Evolutionary conservation across 2,329 filamentous ascomycete genomes (phyloP).

Genomic region (Botrytis byssoidea): DNA sequence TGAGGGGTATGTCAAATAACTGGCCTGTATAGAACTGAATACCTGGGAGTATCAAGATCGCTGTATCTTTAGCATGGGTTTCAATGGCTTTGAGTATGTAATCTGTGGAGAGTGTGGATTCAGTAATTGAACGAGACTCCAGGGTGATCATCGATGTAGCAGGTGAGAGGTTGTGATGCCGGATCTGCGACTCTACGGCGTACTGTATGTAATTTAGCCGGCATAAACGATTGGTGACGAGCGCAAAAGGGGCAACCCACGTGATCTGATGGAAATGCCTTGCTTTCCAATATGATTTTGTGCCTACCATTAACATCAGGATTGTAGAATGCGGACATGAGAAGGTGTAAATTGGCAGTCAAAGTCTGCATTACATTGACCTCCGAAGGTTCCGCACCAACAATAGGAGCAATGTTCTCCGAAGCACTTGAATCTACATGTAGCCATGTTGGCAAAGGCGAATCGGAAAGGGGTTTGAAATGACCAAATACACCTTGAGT

Average conservation of each 20-base stretch:
- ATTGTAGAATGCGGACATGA: conserved; percentile 76
- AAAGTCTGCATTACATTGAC: conserved; percentile 79
- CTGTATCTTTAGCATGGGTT: conserved; percentile 61
- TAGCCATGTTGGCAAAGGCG: conserved; percentile 62
- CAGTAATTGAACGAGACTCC: conserved; percentile 51
- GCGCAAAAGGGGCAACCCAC: conserved; percentile 47
- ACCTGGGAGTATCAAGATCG: conserved; percentile 71
- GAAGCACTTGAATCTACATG: conserved; percentile 68
- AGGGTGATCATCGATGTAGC: conserved; percentile 67
- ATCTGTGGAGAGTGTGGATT: conserved; percentile 59
- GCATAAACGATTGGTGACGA: conserved; percentile 5
- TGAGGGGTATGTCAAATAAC: conserved; percentile 69
- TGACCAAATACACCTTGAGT: conserved; percentile 76
- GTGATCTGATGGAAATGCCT: conserved; percentile 80
- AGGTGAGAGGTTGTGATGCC: conserved; percentile 63
- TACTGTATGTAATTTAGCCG: conserved; percentile 52
- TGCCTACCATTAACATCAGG: conserved; percentile 58
- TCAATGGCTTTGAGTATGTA: conserved; percentile 68
- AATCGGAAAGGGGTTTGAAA: conserved; percentile 64
- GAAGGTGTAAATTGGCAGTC: conserved; percentile 73
- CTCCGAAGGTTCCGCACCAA: conserved; percentile 66
- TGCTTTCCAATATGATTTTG: conserved; percentile 77
- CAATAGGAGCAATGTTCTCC: conserved; percentile 65
- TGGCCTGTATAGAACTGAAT: conserved; percentile 83
- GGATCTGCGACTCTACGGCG: conserved; percentile 72